Conservation (phyloP, 106 monocot species). For the Gastrodia elata region DNA sequence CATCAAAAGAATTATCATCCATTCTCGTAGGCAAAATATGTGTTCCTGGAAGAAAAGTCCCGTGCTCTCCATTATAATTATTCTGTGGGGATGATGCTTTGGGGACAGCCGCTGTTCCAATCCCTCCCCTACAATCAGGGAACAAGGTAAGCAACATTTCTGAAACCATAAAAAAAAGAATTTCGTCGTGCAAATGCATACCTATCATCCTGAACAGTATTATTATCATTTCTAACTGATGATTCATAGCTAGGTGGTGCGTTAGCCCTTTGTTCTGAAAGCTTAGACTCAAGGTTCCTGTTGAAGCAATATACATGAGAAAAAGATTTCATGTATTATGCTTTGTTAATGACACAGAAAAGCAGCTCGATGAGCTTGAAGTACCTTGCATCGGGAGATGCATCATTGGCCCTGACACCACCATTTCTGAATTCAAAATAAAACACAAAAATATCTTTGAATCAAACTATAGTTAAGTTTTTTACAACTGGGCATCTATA, state of each 20-base stretch:
- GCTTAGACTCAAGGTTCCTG: slow-evolving; percentile 40
- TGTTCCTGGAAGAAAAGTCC: slow-evolving; percentile 9
- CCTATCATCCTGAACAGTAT: slow-evolving; percentile 40
- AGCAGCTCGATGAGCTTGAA: not conserved
- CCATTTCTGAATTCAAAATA: slow-evolving; percentile 36
- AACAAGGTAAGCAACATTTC: slow-evolving; percentile 14
- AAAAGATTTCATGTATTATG: not conserved
- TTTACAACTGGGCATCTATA: not conserved
- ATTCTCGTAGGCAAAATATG: slow-evolving; percentile 10
- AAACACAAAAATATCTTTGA: not conserved
- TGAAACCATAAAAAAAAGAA: slow-evolving; percentile 7
- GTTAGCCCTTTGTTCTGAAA: slow-evolving; percentile 48
- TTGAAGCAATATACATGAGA: not conserved
- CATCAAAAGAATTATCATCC: slow-evolving; percentile 53
- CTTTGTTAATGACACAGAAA: not conserved
- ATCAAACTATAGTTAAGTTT: slow-evolving; percentile 1
- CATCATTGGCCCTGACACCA: slow-evolving; percentile 46
- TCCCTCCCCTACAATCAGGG: slow-evolving; percentile 26
- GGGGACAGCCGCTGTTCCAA: slow-evolving; percentile 18
- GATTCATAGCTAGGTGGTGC: slow-evolving; percentile 82
- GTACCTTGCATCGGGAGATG: slow-evolving; percentile 60
- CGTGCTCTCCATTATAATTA: slow-evolving; percentile 10
- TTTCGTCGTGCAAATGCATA: slow-evolving; percentile 17
- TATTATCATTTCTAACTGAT: slow-evolving; percentile 25
- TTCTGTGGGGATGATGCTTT: slow-evolving; percentile 19